A percentile compares a stretch with the other conserved stretches of the same genome.
Conservation (phyloP, 352 stramenopile genomes). For the Globisporangium sylvaticum region DNA sequence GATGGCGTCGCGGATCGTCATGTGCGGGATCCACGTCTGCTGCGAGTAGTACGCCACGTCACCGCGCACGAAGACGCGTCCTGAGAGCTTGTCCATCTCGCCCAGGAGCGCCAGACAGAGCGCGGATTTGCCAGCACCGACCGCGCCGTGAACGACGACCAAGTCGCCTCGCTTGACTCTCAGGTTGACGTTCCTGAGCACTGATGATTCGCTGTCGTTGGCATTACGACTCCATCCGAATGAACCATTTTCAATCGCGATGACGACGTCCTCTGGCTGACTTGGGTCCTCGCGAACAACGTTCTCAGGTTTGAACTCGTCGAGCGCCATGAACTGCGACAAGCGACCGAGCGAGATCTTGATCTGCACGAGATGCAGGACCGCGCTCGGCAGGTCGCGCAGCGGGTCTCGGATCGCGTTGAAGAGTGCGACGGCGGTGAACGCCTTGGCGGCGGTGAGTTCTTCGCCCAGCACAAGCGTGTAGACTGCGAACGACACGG, state of each 20-base stretch:
- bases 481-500: conserved; percentile 41
- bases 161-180: not conserved
- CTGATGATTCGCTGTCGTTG: not conserved
- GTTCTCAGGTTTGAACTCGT: not conserved
- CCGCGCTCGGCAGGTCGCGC: conserved; percentile 24
- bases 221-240: not conserved
- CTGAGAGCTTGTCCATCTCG: conserved; percentile 1
- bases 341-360: conserved; percentile 34
- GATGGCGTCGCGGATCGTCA: conserved; percentile 5
- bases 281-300: not conserved
- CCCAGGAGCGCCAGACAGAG: not conserved
- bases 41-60: not conserved
- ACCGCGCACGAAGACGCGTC: not conserved
- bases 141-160: not conserved
- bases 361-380: conserved; percentile 35
- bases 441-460: conserved; percentile 43
- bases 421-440: conserved; percentile 46
- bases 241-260: not conserved
- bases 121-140: not conserved
- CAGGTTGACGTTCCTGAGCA: not conserved
- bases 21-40: not conserved
- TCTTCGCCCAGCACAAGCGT: conserved; percentile 27
- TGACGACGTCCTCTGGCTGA: not conserved
- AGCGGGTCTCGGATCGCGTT: conserved; percentile 38
- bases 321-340: conserved; percentile 22